These are phyloP conservation scores for Kwoniella mangroviensis DNA, from an alignment of 768 basidiomycete genomes.

Conservation along the genomic window DNA sequence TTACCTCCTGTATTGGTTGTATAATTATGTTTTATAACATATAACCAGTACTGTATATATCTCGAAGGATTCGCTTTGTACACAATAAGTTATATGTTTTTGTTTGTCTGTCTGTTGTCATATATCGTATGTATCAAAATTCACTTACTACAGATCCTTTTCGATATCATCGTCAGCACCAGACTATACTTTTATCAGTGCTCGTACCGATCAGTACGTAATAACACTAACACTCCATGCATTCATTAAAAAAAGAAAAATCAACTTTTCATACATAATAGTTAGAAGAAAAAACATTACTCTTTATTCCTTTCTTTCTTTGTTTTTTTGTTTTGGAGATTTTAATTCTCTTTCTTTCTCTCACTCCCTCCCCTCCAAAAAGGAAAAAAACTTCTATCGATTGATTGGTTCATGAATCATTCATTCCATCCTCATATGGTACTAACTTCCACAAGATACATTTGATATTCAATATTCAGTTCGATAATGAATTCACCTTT, in stretches of 20 bases:
- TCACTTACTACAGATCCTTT: no score
- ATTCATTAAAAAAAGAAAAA: not conserved
- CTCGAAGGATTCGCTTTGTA: no score
- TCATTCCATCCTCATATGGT: not conserved
- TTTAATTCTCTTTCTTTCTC: not conserved
- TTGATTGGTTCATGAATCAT: no score
- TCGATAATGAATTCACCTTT: no score
- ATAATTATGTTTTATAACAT: not conserved
- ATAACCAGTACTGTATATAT: not conserved
- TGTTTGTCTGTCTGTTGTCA: no score
- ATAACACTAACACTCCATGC: conserved; percentile 2
- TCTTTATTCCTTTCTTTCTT: no score
- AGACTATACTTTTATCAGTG: not conserved
- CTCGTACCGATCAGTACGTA: not conserved
- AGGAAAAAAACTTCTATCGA: not conserved
- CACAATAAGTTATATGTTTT: no score
- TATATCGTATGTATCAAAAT: no score
- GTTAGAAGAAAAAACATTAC: not conserved
- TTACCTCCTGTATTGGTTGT: not conserved
- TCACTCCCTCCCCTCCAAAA: not conserved
- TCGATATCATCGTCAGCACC: no score
- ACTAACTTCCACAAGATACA: conserved; percentile 4
- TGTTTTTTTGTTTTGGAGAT: no score
- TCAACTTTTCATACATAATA: not conserved
- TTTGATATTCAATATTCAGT: not conserved